Evolutionary conservation across 441 rosid genomes (phyloP), one percentile per base, ranked within the genome.

Genomic region (Gossypium aridum): DNA sequence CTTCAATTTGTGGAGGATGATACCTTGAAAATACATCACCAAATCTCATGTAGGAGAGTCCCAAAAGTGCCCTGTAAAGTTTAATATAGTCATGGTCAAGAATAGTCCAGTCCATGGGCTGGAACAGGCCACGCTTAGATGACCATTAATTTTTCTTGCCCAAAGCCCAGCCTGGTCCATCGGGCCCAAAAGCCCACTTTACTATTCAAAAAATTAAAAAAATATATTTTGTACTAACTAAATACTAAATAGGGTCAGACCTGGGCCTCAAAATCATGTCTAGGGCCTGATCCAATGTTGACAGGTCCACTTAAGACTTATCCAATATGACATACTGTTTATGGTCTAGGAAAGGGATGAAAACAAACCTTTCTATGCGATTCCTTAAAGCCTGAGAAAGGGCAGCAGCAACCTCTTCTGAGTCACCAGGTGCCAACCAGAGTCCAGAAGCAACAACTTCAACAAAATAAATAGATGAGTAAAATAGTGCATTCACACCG

Each of bases 401-500:
- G 80, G 99, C 99, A 74, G 90, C 83, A 7, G 98, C 97, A 79
- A 97, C 88, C 93, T 94, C 99, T 84, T 97, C 99, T n/a, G 97
- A 90, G 82, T 94, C 99, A 76, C 99, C 99, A 83, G 99, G 99
- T 80, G 99, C 92, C 79, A 89, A 84, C 99, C 99, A 97, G 76
- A 89, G 81, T 80, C 99, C 99, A 54, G 97, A 90, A 72, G 99
- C 93, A 80, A 92, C 91, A 85, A 88, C 99, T 97, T 80, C 71
- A 78, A 83, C 23, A 63, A 74, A 74, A 80, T 63, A 79, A 64
- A 74, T 65, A 75, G 63, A 65, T 74, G 37, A 71, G 66, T 56
- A 25, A 56, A 64, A 26, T 57, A 70, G 56, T 8, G 74, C 39
- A 45, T 73, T 54, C 20, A 64, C 49, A 69, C 61, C 3, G 43